Percentiles rank a stretch among this genome's conserved stretches.
Evolutionary conservation across 768 basidiomycete genomes (phyloP).

Genomic region (Lactarius evosmus): DNA sequence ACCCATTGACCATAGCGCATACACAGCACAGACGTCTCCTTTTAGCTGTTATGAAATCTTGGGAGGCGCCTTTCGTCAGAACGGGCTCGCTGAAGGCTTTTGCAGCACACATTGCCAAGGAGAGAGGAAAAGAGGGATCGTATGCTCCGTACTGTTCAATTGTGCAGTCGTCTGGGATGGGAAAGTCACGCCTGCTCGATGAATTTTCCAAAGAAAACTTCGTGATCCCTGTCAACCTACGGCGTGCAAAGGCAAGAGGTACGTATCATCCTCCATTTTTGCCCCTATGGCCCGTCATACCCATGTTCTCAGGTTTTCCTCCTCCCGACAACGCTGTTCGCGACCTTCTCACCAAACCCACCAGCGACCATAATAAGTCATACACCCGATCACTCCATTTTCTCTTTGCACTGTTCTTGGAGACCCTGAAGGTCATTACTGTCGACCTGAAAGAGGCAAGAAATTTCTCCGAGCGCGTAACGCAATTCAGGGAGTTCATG

Average conservation of each 20-base stretch:
- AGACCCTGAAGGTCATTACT: too few relatives aligned
- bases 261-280: neutral
- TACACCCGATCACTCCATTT: too few relatives aligned
- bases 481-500: neutral
- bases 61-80: neutral
- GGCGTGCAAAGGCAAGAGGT: neutral
- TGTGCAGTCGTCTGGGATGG: neutral
- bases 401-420: too few relatives aligned
- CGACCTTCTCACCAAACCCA: neutral
- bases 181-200: neutral
- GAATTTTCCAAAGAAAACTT: neutral
- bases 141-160: neutral
- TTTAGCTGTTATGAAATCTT: neutral
- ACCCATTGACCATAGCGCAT: too few relatives aligned
- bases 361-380: too few relatives aligned
- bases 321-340: neutral
- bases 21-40: too few relatives aligned
- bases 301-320: neutral
- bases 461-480: too few relatives aligned
- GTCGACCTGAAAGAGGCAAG: too few relatives aligned
- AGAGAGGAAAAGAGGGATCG: neutral
- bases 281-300: neutral
- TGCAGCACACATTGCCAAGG: neutral
- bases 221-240: neutral
- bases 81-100: neutral